Conservation (phyloP, 129 eudicot genomes). For the Lactuca sativa region DNA sequence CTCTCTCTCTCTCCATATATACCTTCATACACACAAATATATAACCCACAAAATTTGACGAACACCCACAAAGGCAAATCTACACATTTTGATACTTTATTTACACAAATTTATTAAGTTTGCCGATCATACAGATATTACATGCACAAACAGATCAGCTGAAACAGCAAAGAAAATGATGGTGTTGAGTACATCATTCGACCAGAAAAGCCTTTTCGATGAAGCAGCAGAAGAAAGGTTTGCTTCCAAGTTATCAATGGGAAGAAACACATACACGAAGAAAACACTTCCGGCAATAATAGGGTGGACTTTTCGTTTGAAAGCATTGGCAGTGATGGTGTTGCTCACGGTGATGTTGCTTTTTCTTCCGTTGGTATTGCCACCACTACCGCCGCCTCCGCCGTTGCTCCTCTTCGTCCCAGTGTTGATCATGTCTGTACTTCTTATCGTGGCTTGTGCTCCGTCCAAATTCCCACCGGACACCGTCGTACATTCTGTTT, state of each 20-base stretch:
- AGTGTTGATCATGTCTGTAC: conserved; percentile 30
- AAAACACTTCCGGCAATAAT: conserved; percentile 9
- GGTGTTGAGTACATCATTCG: conserved; percentile 27
- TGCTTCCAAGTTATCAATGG: background rate
- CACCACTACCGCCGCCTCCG: conserved; percentile 41
- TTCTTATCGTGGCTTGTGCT: conserved; percentile 24
- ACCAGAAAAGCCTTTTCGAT: conserved; percentile 15
- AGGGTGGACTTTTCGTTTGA: conserved; percentile 27
- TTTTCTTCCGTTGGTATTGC: conserved; percentile 32
- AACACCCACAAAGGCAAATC: background rate
- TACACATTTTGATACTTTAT: background rate
- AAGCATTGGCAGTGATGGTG: conserved; percentile 26
- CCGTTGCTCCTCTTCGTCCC: conserved; percentile 31
- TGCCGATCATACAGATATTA: background rate
- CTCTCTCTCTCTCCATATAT: background rate
- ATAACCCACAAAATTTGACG: background rate
- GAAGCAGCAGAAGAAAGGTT: background rate
- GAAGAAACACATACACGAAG: conserved; percentile 6
- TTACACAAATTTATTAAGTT: conserved; percentile 1
- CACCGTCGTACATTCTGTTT: conserved; percentile 11
- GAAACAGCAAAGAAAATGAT: conserved; percentile 26
- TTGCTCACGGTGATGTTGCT: conserved; percentile 19
- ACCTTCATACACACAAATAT: background rate
- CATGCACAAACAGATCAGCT: conserved; percentile 15
- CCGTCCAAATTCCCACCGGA: conserved; percentile 25